Conservation (phyloP, 164 flowering plant species). For the Pachysandra terminalis region DNA sequence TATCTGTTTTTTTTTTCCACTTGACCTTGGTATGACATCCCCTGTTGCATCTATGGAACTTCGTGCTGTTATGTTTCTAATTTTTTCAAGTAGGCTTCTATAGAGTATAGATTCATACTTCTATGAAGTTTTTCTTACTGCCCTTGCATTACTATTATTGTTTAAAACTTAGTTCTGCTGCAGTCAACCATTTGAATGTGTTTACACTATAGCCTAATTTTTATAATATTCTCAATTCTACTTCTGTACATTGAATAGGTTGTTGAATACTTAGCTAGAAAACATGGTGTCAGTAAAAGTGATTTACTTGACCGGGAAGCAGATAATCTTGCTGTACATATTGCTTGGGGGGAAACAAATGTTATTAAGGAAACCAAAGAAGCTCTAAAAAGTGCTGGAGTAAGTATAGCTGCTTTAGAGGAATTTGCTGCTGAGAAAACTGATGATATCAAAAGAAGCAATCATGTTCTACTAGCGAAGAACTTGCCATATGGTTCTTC, state of each 20-base stretch:
- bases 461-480: conserved; percentile 78
- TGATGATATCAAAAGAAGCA: conserved; percentile 71
- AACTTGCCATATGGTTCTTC: conserved; percentile 90
- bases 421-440: conserved; percentile 58
- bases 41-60: not conserved
- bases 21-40: not conserved
- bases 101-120: not conserved
- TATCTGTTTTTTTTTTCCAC: not conserved
- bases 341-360: conserved; percentile 90
- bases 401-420: conserved; percentile 70
- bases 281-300: conserved; percentile 78
- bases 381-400: conserved; percentile 72
- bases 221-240: not conserved
- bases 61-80: no score
- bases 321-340: conserved; percentile 85
- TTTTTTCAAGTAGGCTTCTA: not conserved
- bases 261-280: conserved; percentile 86
- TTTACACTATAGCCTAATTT: not conserved
- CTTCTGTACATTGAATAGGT: conserved; percentile 40
- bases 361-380: conserved; percentile 89
- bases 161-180: no score
- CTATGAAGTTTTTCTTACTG: no score
- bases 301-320: conserved; percentile 80
- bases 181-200: not conserved
- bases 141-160: no score